phyloP scores from a whole-genome alignment of 1,284 basidiomycete species.

The Ceratobasidium sp. region DNA sequence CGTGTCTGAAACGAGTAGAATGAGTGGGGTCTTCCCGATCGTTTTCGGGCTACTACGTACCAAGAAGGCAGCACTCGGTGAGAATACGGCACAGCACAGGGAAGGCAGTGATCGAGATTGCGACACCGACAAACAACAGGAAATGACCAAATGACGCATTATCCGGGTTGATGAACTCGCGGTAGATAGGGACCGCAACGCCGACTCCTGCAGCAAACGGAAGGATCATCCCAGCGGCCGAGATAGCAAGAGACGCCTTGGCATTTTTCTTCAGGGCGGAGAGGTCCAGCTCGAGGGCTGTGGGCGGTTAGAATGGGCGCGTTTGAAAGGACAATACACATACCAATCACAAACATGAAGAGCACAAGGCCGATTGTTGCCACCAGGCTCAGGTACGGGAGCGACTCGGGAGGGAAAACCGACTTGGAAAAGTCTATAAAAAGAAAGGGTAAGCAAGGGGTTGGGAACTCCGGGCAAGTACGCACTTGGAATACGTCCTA shows the following conservation, averaged over 20 bases:
- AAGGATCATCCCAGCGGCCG: slow-evolving; percentile 61
- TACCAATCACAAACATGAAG: slow-evolving; percentile 92
- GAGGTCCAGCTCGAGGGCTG: slow-evolving; percentile 68
- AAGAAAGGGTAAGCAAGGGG: slow-evolving; percentile 60
- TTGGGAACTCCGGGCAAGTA: not conserved
- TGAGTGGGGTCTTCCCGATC: slow-evolving; percentile 58
- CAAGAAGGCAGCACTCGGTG: slow-evolving; percentile 56
- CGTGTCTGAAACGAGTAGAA: slow-evolving; percentile 57
- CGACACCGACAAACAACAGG: slow-evolving; percentile 71
- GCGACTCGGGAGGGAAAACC: slow-evolving; percentile 78
- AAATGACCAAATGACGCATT: slow-evolving; percentile 68
- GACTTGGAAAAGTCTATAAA: slow-evolving; percentile 71
- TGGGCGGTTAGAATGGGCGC: not conserved
- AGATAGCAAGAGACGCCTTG: slow-evolving; percentile 56
- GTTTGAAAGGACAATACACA: slow-evolving; percentile 50
- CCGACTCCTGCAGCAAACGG: slow-evolving; percentile 73
- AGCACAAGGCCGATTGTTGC: slow-evolving; percentile 88
- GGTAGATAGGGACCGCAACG: slow-evolving; percentile 67
- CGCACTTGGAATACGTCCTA: slow-evolving; percentile 65
- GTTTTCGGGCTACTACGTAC: slow-evolving; percentile 48
- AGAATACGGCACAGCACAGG: slow-evolving; percentile 72
- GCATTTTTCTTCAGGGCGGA: slow-evolving; percentile 61
- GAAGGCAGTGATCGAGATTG: slow-evolving; percentile 92
- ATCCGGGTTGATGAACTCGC: slow-evolving; percentile 59
- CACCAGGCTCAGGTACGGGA: slow-evolving; percentile 80